Conservation (phyloP, 129 eudicot genomes). For the Ambrosia trifida region DNA sequence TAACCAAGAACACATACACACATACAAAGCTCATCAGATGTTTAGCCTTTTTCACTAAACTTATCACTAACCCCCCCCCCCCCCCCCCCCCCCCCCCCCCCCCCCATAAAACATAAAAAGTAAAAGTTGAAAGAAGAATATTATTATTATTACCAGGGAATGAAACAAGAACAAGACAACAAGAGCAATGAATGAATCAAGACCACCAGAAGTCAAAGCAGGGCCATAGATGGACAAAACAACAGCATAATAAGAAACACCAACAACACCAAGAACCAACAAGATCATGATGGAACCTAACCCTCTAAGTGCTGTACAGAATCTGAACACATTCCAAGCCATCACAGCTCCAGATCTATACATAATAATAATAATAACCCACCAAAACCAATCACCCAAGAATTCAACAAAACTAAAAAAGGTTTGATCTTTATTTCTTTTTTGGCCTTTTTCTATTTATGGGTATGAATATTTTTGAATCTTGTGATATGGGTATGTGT, state of each 20-base stretch:
- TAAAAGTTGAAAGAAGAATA: not conserved
- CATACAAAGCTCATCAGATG: no score
- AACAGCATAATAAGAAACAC: constrained; percentile 86
- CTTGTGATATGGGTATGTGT: constrained; percentile 28
- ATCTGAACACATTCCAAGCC: constrained; percentile 89
- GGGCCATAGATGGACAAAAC: constrained; percentile 82
- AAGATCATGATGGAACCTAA: constrained; percentile 91
- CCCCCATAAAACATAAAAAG: constrained; percentile 7
- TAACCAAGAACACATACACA: no score
- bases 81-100: not conserved
- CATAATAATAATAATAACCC: constrained; percentile 31
- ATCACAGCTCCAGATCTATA: constrained; percentile 43
- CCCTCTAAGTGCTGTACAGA: constrained; percentile 88
- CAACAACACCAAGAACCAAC: constrained; percentile 85
- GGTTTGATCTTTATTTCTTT: constrained; percentile 4
- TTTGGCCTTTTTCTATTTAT: not conserved
- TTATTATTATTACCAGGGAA: constrained; percentile 44
- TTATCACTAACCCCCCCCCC: no score
- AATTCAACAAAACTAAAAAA: constrained; percentile 16
- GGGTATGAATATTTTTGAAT: constrained; percentile 23
- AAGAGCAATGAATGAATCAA: constrained; percentile 68
- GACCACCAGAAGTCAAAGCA: constrained; percentile 65
- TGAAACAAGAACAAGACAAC: constrained; percentile 72
- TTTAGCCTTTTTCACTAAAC: no score
- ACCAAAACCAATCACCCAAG: not conserved